Base-by-base conservation (phyloP, 208 protist genomes). In the Acanthamoeba royreba region DNA sequence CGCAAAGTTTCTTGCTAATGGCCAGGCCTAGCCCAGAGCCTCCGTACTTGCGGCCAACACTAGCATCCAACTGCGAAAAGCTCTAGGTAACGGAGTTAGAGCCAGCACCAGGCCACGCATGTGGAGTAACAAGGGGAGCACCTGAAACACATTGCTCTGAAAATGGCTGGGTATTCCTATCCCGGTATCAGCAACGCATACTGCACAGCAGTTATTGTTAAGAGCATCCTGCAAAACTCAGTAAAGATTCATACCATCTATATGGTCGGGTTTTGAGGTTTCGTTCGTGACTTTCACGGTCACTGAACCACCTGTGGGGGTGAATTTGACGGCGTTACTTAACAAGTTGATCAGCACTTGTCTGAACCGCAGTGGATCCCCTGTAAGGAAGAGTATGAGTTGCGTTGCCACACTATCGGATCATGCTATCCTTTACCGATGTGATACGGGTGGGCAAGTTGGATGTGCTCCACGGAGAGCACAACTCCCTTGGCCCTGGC, bases 121-220 rank as follows among this genome's bases (percentile, higher is more conserved):
- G 15, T 13, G 13, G 49, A 22, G 22, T n/a, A n/a, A n/a, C n/a
- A n/a, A n/a, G n/a, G n/a, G n/a, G n/a, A n/a, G n/a, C n/a, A n/a
- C n/a, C n/a, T n/a, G n/a, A n/a, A n/a, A n/a, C n/a, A n/a, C n/a
- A n/a, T n/a, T n/a, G n/a, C n/a, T n/a, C n/a, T n/a, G n/a, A 58
- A 22, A 22, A 58, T 58, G 22, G 49, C 49, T 40, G 13, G 92
- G 74, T 28, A 96, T 96, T 35, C 94, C 94, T 45, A 96, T 96
- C 66, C 94, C 94, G 22, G 87, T 94, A 43, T 96, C 94, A n/a
- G 74, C 38, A 22, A 85, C 74, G 43, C 74, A 85, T 4, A 85
- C 74, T 5, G n/a, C n/a, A n/a, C n/a, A n/a, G n/a, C n/a, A n/a
- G n/a, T n/a, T n/a, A n/a, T n/a, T n/a, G n/a, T n/a, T n/a, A n/a